Base-by-base conservation (phyloP, 345 rosid species). In the Melastoma malabathricum region DNA sequence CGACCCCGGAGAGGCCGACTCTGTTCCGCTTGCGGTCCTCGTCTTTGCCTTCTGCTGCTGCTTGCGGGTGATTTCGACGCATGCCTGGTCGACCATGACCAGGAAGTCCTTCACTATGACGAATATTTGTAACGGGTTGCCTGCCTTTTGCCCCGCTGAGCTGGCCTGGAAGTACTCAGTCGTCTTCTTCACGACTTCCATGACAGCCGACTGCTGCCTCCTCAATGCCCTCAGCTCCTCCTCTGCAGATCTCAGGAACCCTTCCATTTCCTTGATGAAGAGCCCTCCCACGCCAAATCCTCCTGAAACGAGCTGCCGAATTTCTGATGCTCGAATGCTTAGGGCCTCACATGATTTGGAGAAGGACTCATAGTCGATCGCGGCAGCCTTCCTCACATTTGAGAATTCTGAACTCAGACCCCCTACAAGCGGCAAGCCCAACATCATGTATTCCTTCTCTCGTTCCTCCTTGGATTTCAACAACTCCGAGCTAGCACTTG, bases 301-400 rank as follows among this genome's bases (percentile, higher is more conserved):
- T 43, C 66, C 57, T 5, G 48, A 53, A 1, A 67, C 56, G 54
- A 75, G 59, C 12, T 14, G 34, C 43, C 57, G 73, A 15, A 67
- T 63, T 55, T 79, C 94, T 18, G 56, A 62, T 13, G 68, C 64
- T 13, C 83, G 76, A 10, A 49, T 61, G n/a, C 58, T 41, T 23
- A 90, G 75, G 62, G 68, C 59, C 0, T 77, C 63, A 56, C 74
- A 72, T 43, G 80, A 80, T 3, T 71, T 64, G 18, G 70, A 51
- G 9, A 82, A 61, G 0, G 68, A 34, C 2, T 74, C 75, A 43
- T 68, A 78, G 54, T 86, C 95, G 15, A 82, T 46, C 10, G 51
- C 13, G 0, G 96, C 98, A n/a, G 98, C 93, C 68, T 80, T 87
- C 76, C 75, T 84, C 16, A 79, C 95, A 19, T 73, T 81, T 25